Evolutionary conservation across 345 rosid species (phyloP).

Genomic region (Cardamine resedifolia): DNA sequence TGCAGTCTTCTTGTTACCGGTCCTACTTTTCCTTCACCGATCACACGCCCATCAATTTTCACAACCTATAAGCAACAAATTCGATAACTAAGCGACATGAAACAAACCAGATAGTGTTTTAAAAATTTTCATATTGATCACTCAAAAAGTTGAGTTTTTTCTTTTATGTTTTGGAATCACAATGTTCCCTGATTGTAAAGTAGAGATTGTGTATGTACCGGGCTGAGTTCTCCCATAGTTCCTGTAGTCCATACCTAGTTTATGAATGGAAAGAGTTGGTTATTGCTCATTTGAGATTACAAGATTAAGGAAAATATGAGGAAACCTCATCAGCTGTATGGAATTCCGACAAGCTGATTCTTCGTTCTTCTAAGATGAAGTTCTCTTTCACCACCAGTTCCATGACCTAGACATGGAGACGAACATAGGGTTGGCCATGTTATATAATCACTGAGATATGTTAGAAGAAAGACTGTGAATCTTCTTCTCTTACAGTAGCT

Average conservation of each 20-base stretch:
- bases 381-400: conserved; percentile 70
- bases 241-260: conserved; percentile 88
- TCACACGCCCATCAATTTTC: conserved; percentile 63
- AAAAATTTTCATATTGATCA: no score
- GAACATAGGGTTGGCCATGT: not conserved
- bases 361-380: conserved; percentile 67
- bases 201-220: conserved; percentile 44
- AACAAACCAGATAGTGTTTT: not conserved
- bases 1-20: conserved; percentile 62
- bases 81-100: not conserved
- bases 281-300: not conserved
- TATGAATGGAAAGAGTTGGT: not conserved
- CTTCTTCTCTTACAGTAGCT: conserved; percentile 60
- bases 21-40: conserved; percentile 74
- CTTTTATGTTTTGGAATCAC: not conserved
- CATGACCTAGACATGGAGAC: conserved; percentile 54
- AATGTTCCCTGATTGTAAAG: not conserved
- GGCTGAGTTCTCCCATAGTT: conserved; percentile 93
- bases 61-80: conserved; percentile 48
- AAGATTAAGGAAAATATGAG: not conserved
- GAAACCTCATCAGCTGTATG: conserved; percentile 88
- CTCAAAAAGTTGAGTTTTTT: no score
- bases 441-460: not conserved
- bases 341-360: conserved; percentile 80
- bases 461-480: not conserved